These are phyloP conservation scores for Aspergillus fructus DNA, from an alignment of 2,329 filamentous ascomycete species.

Conservation along the genomic window DNA sequence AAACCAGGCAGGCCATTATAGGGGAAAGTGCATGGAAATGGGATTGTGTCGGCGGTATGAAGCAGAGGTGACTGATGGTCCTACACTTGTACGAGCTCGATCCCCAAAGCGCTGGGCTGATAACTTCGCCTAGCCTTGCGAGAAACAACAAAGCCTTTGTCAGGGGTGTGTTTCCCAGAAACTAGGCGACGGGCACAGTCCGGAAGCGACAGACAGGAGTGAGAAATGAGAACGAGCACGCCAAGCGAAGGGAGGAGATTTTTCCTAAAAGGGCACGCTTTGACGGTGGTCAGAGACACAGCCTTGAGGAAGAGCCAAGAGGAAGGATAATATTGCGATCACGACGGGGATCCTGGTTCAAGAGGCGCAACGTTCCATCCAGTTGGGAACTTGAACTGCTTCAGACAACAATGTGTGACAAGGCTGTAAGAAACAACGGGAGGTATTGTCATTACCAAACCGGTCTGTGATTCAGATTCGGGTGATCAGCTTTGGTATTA, in stretches of 20 bases:
- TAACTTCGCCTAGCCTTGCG: neutral
- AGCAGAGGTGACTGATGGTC: too few relatives aligned
- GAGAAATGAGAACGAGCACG: neutral
- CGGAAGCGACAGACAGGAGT: neutral
- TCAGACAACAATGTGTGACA: slow-evolving; percentile 3
- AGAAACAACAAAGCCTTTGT: too few relatives aligned
- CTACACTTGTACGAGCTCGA: neutral
- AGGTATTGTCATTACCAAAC: slow-evolving; percentile 16
- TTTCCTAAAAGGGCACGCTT: neutral
- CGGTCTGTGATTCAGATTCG: neutral
- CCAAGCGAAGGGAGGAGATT: neutral
- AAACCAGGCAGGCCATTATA: neutral
- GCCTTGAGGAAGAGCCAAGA: neutral
- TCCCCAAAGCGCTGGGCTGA: neutral
- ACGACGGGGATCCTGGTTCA: slow-evolving; percentile 18
- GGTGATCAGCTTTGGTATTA: slow-evolving; percentile 2
- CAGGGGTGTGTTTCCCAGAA: too few relatives aligned
- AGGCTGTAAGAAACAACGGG: neutral
- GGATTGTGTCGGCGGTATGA: neutral
- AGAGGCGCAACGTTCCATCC: slow-evolving; percentile 30
- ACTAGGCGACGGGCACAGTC: neutral
- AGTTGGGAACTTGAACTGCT: slow-evolving; percentile 20
- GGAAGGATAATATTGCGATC: slow-evolving; percentile 3
- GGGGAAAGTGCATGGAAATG: neutral
- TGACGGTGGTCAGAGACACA: neutral